Evolutionary conservation across 495 filamentous ascomycete genomes (phyloP), one percentile per base, ranked within the genome.

Genomic region (Clohesyomyces aquaticus): DNA sequence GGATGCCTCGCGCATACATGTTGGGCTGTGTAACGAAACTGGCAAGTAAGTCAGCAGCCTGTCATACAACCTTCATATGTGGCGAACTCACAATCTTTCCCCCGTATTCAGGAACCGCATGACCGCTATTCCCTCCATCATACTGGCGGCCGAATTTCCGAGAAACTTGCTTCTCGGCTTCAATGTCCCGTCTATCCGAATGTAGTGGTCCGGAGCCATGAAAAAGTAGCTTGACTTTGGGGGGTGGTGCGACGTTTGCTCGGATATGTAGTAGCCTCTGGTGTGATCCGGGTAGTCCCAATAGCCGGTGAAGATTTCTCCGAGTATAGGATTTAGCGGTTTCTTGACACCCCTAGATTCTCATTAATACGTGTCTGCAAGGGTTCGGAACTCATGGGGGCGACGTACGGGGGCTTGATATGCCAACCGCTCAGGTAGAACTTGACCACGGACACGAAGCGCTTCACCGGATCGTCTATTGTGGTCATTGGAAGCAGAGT

Each of bases 191-290:
- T 99, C 94, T 69, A 99, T 96, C 26, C 94, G 85, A 64, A 99
- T 96, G 56, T 93, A 79, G 70, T 98, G 93, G 55, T 93, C 90
- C 3, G 94, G 94, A 2, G 91, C 92, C 89, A 97, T 96, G 78
- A 94, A 99, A 75, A 98, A 99, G 76, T 99, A 99, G 76, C 91
- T 95, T 61, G 93, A 97, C 74, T 99, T 99, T 1, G 94, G 94
- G 21, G 94, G 94, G 71, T 99, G 94, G 75, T 99, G 94, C 18
- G 92, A 99, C 3, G 91, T 96, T 76, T 99, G 94, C 78, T 99
- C 94, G 47, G 94, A 85, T 61, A 99, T 90, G 77, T 98, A 99
- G 76, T 96, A 97, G 65, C 88, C 94, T 68, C 85, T 86, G 8
- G 90, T 94, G 4, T 86, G 81, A 75, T 96, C 90, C 4, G 87